These are phyloP conservation scores for Phyllosticta citriasiana DNA, from an alignment of 2,329 filamentous ascomycete species.

Conservation along the genomic window DNA sequence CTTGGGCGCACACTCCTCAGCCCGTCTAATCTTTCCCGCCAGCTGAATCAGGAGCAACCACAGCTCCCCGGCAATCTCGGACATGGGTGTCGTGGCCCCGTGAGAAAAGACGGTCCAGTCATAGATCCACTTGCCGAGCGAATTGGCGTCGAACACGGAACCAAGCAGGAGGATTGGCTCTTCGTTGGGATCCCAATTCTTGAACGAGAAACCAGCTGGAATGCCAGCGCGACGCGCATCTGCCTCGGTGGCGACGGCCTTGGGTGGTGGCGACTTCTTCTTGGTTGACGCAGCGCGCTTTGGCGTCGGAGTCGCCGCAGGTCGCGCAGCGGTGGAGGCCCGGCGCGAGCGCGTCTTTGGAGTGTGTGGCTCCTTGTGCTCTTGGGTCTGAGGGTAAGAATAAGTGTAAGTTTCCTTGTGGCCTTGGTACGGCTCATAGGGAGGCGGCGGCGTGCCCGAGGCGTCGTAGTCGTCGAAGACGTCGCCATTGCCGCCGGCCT, in stretches of 20 bases:
- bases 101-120: slow-evolving; percentile 96
- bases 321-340: slow-evolving; percentile 42
- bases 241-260: slow-evolving; percentile 50
- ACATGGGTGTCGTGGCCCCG: slow-evolving; percentile 69
- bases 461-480: slow-evolving; percentile 32
- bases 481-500: slow-evolving; percentile 47
- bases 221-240: slow-evolving; percentile 58
- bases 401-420: slow-evolving; percentile 46
- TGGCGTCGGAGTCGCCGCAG: slow-evolving; percentile 30
- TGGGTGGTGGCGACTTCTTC: slow-evolving; percentile 28
- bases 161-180: slow-evolving; percentile 89
- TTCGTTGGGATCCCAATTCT: slow-evolving; percentile 96
- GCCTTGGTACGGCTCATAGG: slow-evolving; percentile 43
- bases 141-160: slow-evolving; percentile 95
- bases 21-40: slow-evolving; percentile 84
- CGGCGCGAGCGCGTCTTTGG: slow-evolving; percentile 42
- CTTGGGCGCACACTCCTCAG: slow-evolving; percentile 64
- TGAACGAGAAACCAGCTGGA: slow-evolving; percentile 81
- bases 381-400: slow-evolving; percentile 39
- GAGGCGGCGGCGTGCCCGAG: slow-evolving; percentile 38
- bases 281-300: slow-evolving; percentile 21
- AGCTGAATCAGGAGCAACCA: slow-evolving; percentile 94
- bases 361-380: slow-evolving; percentile 32
- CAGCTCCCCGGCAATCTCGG: slow-evolving; percentile 85
- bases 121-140: slow-evolving; percentile 97